Evolutionary conservation across 441 rosid species (phyloP).

Genomic region (Euphorbia schlechtendalii): DNA sequence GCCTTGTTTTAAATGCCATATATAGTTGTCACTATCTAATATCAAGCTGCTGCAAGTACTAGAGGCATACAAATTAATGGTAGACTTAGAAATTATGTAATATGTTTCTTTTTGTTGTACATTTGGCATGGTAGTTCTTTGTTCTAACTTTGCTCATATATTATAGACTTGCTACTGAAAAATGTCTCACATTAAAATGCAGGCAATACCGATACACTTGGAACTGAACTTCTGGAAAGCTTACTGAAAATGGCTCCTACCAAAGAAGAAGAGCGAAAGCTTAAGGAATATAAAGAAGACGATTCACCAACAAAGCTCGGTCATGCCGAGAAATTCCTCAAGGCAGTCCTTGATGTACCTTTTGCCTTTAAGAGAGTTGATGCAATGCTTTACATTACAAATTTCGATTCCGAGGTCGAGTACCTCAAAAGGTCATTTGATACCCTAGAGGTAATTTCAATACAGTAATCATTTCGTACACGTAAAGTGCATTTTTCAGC

Average conservation of each 20-base stretch:
- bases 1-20: not conserved
- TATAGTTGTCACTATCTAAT: slow-evolving; percentile 4
- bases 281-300: slow-evolving; percentile 66
- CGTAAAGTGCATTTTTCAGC: too few relatives aligned
- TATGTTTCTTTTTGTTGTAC: not conserved
- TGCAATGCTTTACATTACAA: slow-evolving; percentile 69
- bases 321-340: slow-evolving; percentile 77
- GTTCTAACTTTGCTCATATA: not conserved
- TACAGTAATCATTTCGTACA: too few relatives aligned
- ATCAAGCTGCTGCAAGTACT: not conserved
- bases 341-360: slow-evolving; percentile 71
- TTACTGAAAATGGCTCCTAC: slow-evolving; percentile 83
- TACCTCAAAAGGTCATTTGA: slow-evolving; percentile 55
- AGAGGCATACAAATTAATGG: slow-evolving; percentile 1
- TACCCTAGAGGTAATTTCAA: slow-evolving; percentile 81
- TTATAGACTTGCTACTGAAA: not conserved
- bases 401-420: slow-evolving; percentile 59
- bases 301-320: slow-evolving; percentile 67
- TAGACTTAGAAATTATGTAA: not conserved
- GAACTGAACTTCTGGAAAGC: slow-evolving; percentile 89
- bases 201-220: slow-evolving; percentile 82
- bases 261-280: slow-evolving; percentile 76
- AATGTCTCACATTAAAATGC: slow-evolving; percentile 10
- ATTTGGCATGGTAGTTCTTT: not conserved
- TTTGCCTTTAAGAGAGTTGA: slow-evolving; percentile 62